Evolutionary conservation across 305 asterid genomes (phyloP), one percentile per base, ranked within the genome.

Genomic region (Petunia hybrid): DNA sequence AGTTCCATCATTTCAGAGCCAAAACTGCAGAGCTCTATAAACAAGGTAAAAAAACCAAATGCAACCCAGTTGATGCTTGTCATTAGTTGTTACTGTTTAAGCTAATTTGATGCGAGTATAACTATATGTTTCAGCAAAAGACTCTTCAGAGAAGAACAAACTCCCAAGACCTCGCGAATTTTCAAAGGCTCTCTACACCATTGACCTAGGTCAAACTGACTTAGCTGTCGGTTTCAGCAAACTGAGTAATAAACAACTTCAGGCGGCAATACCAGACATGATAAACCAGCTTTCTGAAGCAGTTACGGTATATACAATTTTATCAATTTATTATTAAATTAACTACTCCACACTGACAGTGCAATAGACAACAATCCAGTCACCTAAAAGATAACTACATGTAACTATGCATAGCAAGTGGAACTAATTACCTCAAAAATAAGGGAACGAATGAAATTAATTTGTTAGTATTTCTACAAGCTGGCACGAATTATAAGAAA

Each of bases 141-240:
- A 51, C 12, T 63, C 68, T 59, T 64, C 55, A 8, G 82, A 73
- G 51, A 83, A 57, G 68, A 84, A 59, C 74, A 86, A 87, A 83
- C 84, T 93, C 35, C 92, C 93, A 0, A 87, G 76, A 69, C 95
- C 91, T 1, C 62, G 67, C 62, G 90, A 89, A 13, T 84, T 93
- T 76, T 83, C 92, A 5, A 88, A 85, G 73, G 89, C 99, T 36
- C 90, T 95, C n/a, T 90, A 85, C 83, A 80, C 87, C 13, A 31
- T 93, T 41, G 97, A 93, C 77, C 91, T 95, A 8, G 98, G 97
- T 12, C 97, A 93, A 83, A 95, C 92, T 69, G 99, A 95, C 66
- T 22, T 90, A 8, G 86, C 91, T 76, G 88, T 82, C 2, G 89
- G 86, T 8, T 79, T 89, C 60, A 79, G 80, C 62, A 86, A 80